Evolutionary conservation across 73 alveolate genomes (phyloP).

Genomic region (Paramecium caudatum): DNA sequence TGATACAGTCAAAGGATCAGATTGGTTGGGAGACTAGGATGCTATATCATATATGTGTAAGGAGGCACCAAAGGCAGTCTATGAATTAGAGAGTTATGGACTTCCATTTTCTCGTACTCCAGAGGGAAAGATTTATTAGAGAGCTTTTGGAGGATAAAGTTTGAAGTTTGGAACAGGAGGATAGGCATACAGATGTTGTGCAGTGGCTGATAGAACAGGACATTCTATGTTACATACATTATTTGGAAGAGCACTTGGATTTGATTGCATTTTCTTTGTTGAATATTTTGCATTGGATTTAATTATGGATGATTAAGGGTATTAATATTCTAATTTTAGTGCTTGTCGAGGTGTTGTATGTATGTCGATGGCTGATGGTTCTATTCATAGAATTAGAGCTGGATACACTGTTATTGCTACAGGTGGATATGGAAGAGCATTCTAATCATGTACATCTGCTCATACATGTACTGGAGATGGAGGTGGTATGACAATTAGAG

Average conservation of each 20-base stretch:
- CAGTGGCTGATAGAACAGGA: constrained; percentile 99
- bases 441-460: constrained; percentile 91
- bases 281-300: constrained; percentile 96
- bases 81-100: constrained; percentile 95
- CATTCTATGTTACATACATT: constrained; percentile 97
- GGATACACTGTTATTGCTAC: constrained; percentile 81
- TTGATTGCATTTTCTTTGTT: constrained; percentile 94
- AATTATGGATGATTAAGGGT: constrained; percentile 90
- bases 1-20: constrained; percentile 92
- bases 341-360: constrained; percentile 88
- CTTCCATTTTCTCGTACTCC: constrained; percentile 97
- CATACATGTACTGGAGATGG: constrained; percentile 99
- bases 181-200: constrained; percentile 86
- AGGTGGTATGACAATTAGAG: constrained; percentile 91
- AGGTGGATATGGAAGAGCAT: constrained; percentile 69
- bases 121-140: constrained; percentile 95
- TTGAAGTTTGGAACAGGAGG: constrained; percentile 94
- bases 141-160: constrained; percentile 97
- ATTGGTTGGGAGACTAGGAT: constrained; percentile 96
- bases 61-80: constrained; percentile 95
- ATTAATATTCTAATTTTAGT: constrained; percentile 80
- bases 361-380: constrained; percentile 92
- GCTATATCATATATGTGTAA: constrained; percentile 97
- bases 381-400: constrained; percentile 94
- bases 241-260: constrained; percentile 95